Base-by-base conservation (phyloP, 2,329 filamentous ascomycete species). In the Cladosporium sp. region DNA sequence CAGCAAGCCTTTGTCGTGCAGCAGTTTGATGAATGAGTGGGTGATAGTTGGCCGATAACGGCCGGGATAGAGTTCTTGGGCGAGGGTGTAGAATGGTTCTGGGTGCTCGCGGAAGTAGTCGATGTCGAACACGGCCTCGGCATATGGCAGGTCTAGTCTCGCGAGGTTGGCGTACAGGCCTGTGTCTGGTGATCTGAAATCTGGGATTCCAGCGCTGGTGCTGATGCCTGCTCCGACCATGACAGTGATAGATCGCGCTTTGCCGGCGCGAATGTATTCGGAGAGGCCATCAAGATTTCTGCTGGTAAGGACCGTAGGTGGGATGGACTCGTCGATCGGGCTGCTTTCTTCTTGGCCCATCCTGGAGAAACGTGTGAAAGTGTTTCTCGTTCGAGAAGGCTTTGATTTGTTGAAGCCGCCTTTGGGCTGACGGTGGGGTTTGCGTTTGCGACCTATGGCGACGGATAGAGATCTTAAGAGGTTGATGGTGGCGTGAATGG, bases 91-190 rank as follows among this genome's bases (percentile, higher is more conserved):
- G 73, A 99, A 99, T 0, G 93, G 91, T 27, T 84, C 77, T 0
- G 93, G 93, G 57, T 95, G 86, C 38, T 84, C 65, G 55, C 85
- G 80, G 73, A 99, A 99, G 75, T 88, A 99, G 52, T 77, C 76
- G 57, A 99, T 92, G 64, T 96, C 90, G 70, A 99, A 97, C 39
- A 97, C 89, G 29, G 89, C 91, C 71, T 97, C 90, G 18, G 92
- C 86, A 62, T 92, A 85, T 0, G 91, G 91, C 0, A 99, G 79
- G 54, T 95, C 83, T 27, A 97, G 80, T 47, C 87, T 82, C 18
- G 87, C 86, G 24, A 99, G 83, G 64, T 97, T 97, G 61, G 89
- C 85, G 69, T 99, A 99, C 9, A 99, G 80, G 3, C 93, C 93
- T 0, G 92, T 97, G 52, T 89, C 86, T 55, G 92, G 91, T 2